Conservation (phyloP, 2,329 filamentous ascomycete species). For the Rutstroemia sp. region DNA sequence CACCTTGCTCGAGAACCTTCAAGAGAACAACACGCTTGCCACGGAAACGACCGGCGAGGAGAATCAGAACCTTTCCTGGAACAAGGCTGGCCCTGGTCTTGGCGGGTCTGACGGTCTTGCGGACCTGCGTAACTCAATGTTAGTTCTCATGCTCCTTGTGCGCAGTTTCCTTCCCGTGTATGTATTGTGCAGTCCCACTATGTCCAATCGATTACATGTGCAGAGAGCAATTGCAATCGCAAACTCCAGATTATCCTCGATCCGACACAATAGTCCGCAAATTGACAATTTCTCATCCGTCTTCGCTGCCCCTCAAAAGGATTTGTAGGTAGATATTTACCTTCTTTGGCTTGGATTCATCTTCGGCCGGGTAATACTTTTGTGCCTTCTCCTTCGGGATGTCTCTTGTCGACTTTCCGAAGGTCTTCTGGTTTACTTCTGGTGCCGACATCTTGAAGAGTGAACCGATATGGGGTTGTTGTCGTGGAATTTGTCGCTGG, state of each 20-base stretch:
- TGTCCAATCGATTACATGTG: not conserved
- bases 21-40: constrained; percentile 99
- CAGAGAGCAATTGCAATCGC: constrained; percentile 17
- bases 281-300: constrained; percentile 1
- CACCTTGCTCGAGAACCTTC: constrained; percentile 94
- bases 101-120: constrained; percentile 87
- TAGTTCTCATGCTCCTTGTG: constrained; percentile 14
- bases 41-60: constrained; percentile 98
- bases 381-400: constrained; percentile 90
- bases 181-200: not conserved
- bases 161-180: not conserved
- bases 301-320: constrained; percentile 33
- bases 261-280: constrained; percentile 1
- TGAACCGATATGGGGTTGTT: constrained; percentile 23
- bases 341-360: constrained; percentile 84
- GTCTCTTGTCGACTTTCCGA: constrained; percentile 91
- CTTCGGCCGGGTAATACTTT: constrained; percentile 98
- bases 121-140: constrained; percentile 57
- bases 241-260: constrained; percentile 8
- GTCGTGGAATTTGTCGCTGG: constrained; percentile 15
- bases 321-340: constrained; percentile 42
- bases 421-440: constrained; percentile 63
- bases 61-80: constrained; percentile 95
- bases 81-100: constrained; percentile 82
- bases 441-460: constrained; percentile 55